Evolutionary conservation across 768 basidiomycete species (phyloP), one percentile per base, ranked within the genome.

Genomic region (Termitomyces sp.): DNA sequence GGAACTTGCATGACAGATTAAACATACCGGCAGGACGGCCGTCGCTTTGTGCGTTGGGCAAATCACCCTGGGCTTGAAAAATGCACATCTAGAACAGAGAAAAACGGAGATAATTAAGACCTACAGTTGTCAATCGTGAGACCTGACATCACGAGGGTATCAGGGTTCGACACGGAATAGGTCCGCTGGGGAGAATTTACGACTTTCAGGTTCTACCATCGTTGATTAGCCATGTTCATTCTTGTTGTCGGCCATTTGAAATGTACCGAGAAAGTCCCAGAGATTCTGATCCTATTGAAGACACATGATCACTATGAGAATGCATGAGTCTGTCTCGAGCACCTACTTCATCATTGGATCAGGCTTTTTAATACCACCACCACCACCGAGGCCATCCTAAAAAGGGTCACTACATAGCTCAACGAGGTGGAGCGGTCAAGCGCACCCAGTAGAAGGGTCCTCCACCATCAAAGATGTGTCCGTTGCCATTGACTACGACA

Each of bases 101-200:
- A 34, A 17, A 25, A 25, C 11, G 8, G 23, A 4, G 10, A 10
- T 10, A 38, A 10, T 21, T 29, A 11, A 38, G 5, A 63, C 79
- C 60, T 47, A 86, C 85, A 82, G 59, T 87, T 73, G 58, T 87
- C 84, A 54, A 88, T 75, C 17, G 65, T 76, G 25, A 82, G 65
- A 38, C 70, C 66, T 1, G 76, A 74, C 65, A 89, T 79, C 16
- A 68, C 62, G 27, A 78, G 63, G 5, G 74, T 63, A 7, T 65
- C 76, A 10, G 73, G 71, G 59, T 78, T 77, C 32, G 71, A 74
- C 17, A 74, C 71, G 16, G 74, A 75, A 64, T 72, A 76, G 1
- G 67, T 71, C 27, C 73, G 70, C 7, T 67, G 69, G 0, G 77
- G 77, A 6, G 76, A 76, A 60, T 78, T 78, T 41, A 77, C 59